A percentile compares a stretch with the other conserved stretches of the same genome.
These are phyloP conservation scores for Chalciporus sp. DNA, from an alignment of 1,284 basidiomycete genomes.

Conservation along the genomic window DNA sequence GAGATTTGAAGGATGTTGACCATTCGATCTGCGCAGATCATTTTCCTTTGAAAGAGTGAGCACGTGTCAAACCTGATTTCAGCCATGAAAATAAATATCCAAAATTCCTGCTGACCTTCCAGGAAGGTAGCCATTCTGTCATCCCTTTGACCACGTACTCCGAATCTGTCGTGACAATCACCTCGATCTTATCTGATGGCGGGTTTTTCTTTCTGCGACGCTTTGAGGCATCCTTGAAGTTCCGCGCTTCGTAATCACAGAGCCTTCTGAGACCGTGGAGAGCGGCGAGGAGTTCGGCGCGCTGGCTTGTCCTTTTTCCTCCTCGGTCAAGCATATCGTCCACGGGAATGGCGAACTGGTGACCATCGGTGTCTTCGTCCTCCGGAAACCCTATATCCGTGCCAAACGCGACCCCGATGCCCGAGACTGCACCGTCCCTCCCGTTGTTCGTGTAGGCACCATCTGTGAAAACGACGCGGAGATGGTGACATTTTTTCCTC, in stretches of 20 bases:
- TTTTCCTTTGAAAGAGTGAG: neutral
- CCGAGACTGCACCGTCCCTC: neutral
- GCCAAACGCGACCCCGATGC: constrained; percentile 14
- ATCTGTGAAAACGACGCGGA: constrained; percentile 16
- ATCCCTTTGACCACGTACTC: constrained; percentile 41
- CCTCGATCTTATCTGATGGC: neutral
- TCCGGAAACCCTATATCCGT: neutral
- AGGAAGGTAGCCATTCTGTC: constrained; percentile 36
- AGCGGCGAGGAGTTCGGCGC: constrained; percentile 39
- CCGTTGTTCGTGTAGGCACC: constrained; percentile 14
- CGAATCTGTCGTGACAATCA: constrained; percentile 35
- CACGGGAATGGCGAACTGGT: constrained; percentile 20
- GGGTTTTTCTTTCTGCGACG: neutral
- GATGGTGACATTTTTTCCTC: constrained; percentile 4
- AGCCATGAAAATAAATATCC: too few relatives aligned
- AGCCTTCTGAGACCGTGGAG: constrained; percentile 12
- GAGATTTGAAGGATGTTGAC: constrained; percentile 12
- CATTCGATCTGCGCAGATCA: constrained; percentile 4
- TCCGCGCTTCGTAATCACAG: neutral
- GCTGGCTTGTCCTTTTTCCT: constrained; percentile 34
- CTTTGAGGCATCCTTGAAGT: neutral
- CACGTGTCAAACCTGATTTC: too few relatives aligned
- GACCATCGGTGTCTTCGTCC: neutral
- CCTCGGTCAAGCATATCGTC: constrained; percentile 23
- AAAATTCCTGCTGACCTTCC: constrained; percentile 28